These are phyloP conservation scores for Geranomyces michiganensis DNA, from an alignment of 192 early-diverging fungal species.

Conservation along the genomic window DNA sequence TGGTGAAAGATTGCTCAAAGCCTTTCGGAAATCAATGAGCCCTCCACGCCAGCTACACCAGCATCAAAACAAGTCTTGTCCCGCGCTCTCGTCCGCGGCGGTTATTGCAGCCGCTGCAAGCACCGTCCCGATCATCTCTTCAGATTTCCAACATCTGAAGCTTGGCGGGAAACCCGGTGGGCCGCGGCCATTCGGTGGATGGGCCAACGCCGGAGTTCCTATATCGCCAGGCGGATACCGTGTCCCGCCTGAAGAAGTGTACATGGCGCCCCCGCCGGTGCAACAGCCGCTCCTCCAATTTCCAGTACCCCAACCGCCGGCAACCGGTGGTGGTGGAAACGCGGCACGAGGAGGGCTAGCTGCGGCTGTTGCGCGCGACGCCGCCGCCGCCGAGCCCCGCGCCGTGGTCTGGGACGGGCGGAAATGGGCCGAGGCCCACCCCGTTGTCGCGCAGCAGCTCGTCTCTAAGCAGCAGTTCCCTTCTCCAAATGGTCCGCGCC, in stretches of 20 bases:
- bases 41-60: not conserved
- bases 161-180: slow-evolving; percentile 10
- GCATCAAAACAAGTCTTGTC: slow-evolving; percentile 15
- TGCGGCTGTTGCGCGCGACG: no score
- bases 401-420: slow-evolving; percentile 28
- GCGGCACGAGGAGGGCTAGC: not conserved
- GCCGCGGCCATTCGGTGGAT: slow-evolving; percentile 28
- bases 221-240: not conserved
- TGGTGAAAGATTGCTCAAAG: no score
- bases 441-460: slow-evolving; percentile 20
- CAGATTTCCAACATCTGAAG: no score
- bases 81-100: not conserved
- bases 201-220: slow-evolving; percentile 1
- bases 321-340: no score
- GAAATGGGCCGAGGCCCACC: slow-evolving; percentile 25
- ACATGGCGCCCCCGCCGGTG: slow-evolving; percentile 3
- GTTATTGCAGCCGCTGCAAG: no score
- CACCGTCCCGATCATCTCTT: no score
- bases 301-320: no score
- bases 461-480: not conserved
- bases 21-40: not conserved
- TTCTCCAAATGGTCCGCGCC: not conserved
- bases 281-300: not conserved
- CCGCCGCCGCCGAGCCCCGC: not conserved
- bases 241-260: not conserved